A percentile compares a stretch with the other conserved stretches of the same genome.
Conservation (phyloP, 2,329 filamentous ascomycete species). For the Emergomyces pasteurianus region DNA sequence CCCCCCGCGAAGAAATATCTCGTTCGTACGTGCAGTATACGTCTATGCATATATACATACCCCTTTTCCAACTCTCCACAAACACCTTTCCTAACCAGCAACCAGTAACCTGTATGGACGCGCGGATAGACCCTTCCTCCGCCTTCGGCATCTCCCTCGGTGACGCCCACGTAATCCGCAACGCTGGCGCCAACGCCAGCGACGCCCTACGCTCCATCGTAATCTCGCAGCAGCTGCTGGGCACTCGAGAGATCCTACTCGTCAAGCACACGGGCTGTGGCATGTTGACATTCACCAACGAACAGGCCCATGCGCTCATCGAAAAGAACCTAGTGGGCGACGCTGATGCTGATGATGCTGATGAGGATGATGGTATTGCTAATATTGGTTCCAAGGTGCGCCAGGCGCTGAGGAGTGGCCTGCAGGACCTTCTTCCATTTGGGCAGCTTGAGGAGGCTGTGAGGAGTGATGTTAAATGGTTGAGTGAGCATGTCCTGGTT, state of each 20-base stretch:
- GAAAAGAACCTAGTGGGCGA: slow-evolving; percentile 23
- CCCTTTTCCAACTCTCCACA: background rate
- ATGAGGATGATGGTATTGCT: too few species aligned
- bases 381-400: slow-evolving; percentile 45
- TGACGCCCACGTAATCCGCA: slow-evolving; percentile 68
- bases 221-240: slow-evolving; percentile 68
- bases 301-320: slow-evolving; percentile 44
- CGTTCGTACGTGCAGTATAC: slow-evolving; percentile 37
- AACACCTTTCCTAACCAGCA: slow-evolving; percentile 8
- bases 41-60: background rate
- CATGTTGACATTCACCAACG: slow-evolving; percentile 57
- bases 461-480: slow-evolving; percentile 50
- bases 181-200: slow-evolving; percentile 53
- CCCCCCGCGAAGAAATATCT: slow-evolving; percentile 60
- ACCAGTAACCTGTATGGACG: slow-evolving; percentile 73
- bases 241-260: slow-evolving; percentile 61
- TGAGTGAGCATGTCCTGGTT: slow-evolving; percentile 45
- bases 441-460: slow-evolving; percentile 52
- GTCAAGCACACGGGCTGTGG: slow-evolving; percentile 66
- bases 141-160: slow-evolving; percentile 61
- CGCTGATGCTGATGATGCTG: background rate
- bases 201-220: slow-evolving; percentile 64
- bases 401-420: slow-evolving; percentile 27
- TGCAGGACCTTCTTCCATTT: slow-evolving; percentile 55
- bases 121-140: slow-evolving; percentile 53